Evolutionary conservation across 129 eudicot genomes (phyloP).

Genomic region (Flaveria linearis): DNA sequence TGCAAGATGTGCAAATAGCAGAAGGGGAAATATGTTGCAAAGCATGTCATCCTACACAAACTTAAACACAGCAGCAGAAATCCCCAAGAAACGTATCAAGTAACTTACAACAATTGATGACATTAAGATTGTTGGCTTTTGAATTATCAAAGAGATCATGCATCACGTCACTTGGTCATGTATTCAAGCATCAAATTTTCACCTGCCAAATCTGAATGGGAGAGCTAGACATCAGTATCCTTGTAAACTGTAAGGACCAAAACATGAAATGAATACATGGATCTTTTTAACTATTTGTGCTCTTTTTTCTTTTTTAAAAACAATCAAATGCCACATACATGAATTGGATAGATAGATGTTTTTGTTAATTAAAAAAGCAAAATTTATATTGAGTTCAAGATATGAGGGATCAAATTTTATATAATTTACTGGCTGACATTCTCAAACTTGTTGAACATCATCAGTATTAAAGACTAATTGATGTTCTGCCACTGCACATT

Average conservation of each 20-base stretch:
- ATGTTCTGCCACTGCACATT: no score
- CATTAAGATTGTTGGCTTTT: constrained; percentile 10
- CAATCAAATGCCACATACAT: neutral
- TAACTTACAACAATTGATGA: constrained; percentile 20
- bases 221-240: neutral
- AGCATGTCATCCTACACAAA: constrained; percentile 18
- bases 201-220: neutral
- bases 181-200: constrained; percentile 26
- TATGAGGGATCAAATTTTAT: no score
- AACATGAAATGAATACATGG: neutral
- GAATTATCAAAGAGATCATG: constrained; percentile 14
- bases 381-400: no score
- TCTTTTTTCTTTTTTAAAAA: neutral
- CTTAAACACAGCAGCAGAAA: constrained; percentile 17
- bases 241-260: constrained; percentile 18
- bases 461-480: no score
- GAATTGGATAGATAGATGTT: no score
- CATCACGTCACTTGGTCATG: constrained; percentile 11
- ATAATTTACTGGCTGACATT: no score
- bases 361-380: no score
- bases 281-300: neutral
- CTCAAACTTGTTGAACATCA: no score
- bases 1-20: constrained; percentile 13
- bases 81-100: constrained; percentile 8
- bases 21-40: neutral